Evolutionary conservation across 306 rosid species (phyloP), one percentile per base, ranked within the genome.

Genomic region (Cajanus cajan): DNA sequence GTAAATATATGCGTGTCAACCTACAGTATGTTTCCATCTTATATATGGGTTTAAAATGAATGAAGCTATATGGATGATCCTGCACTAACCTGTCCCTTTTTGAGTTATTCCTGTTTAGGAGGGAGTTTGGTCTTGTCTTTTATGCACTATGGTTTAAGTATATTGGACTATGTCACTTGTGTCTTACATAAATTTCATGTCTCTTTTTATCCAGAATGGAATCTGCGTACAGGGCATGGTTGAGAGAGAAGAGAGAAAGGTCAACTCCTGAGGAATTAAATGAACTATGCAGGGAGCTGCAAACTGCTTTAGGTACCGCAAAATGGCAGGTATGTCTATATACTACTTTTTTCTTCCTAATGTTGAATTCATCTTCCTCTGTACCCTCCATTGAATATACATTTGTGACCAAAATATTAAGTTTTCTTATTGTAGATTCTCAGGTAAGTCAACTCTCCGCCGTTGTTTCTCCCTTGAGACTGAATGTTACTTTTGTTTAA

Each of bases 281-380:
- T 83, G 94, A 85, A 84, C 88, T 87, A 43, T 77, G 89, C 79
- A 89, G 94, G 83, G 98, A 92, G 87, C 78, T 95, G 69, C 98
- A 93, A 91, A 93, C 98, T 84, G 90, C 98, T 81, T 80, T 95
- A 78, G 98, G 98, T 52, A 92, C 98, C 21, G 97, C 98, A 8
- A 95, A 95, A 85, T 95, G 98, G 98, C 98, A 95, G 97, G 98
- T 95, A 76, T 25, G 84, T 78, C 50, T 19, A 52, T 70, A 33
- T 71, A 16, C 40, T 48, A 4, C 0, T 66, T 13, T 68, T 4
- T 33, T 4, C 21, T 8, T 9, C 28, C 12, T 45, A 13, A 6
- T 79, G 52, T 68, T 70, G 36, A 58, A 11, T 62, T 64, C 54
- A 2, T 10, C 47, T 76, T 16, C 7, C 69, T 68, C 9, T 28